These are phyloP conservation scores for Chlamydomonas urium DNA, from an alignment of 139 green algal species.

Conservation along the genomic window DNA sequence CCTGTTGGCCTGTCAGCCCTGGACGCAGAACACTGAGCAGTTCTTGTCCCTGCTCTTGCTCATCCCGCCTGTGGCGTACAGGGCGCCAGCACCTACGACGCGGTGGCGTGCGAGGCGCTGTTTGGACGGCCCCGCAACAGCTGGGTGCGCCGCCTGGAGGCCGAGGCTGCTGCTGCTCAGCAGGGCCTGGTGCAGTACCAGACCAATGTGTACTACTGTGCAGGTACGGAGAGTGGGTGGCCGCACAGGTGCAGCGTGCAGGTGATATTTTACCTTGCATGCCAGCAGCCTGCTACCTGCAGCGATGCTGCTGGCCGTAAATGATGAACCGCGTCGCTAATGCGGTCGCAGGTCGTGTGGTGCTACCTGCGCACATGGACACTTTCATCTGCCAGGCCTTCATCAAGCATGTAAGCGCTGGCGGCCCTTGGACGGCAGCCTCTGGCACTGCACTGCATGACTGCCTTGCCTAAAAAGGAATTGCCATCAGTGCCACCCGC, in stretches of 20 bases:
- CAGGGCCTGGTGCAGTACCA: conserved; percentile 73
- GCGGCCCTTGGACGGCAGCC: neutral
- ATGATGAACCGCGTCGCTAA: too few relatives aligned
- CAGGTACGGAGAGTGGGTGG: too few relatives aligned
- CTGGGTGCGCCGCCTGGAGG: conserved; percentile 35
- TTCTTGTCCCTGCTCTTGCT: too few relatives aligned
- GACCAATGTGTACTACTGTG: conserved; percentile 78
- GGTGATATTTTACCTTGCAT: too few relatives aligned
- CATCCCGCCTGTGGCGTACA: too few relatives aligned
- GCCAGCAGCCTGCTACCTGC: too few relatives aligned
- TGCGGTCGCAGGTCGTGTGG: conserved; percentile 69
- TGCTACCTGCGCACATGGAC: conserved; percentile 75
- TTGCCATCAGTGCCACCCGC: too few relatives aligned
- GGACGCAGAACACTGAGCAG: neutral
- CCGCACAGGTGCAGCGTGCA: too few relatives aligned
- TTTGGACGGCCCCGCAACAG: conserved; percentile 23
- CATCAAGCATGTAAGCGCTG: too few relatives aligned
- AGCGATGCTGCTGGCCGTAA: too few relatives aligned
- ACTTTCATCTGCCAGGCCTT: conserved; percentile 60
- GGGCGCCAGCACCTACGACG: conserved; percentile 5
- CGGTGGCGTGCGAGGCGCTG: neutral
- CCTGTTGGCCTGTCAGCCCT: neutral
- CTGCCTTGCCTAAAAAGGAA: too few relatives aligned
- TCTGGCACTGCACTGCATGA: neutral
- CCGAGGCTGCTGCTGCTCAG: conserved; percentile 28